Evolutionary conservation across 2,329 filamentous ascomycete genomes (phyloP).

Genomic region (Botryotinia narcissicola): DNA sequence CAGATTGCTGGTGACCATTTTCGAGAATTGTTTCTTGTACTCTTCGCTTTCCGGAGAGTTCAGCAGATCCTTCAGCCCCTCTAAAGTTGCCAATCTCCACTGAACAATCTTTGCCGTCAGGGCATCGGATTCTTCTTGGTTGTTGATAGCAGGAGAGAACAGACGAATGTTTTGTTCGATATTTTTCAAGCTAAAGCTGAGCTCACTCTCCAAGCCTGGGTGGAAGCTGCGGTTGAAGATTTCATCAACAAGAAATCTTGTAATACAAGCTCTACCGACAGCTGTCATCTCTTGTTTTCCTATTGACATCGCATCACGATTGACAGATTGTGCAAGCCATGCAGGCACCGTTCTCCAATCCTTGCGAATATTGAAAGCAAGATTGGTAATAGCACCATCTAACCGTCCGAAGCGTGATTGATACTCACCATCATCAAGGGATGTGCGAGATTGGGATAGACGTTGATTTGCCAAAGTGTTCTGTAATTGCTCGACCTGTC

Average conservation of each 20-base stretch:
- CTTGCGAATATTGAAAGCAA: constrained; percentile 94
- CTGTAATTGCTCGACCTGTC: constrained; percentile 87
- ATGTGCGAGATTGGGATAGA: constrained; percentile 88
- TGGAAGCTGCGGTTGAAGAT: constrained; percentile 93
- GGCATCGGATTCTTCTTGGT: constrained; percentile 85
- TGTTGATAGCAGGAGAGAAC: constrained; percentile 69
- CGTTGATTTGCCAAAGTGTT: constrained; percentile 97
- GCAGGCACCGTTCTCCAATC: constrained; percentile 80
- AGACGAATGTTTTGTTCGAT: constrained; percentile 86
- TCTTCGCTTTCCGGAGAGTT: constrained; percentile 62
- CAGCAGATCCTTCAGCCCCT: constrained; percentile 76
- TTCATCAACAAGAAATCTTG: constrained; percentile 85
- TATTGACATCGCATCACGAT: constrained; percentile 77
- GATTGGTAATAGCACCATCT: constrained; percentile 89
- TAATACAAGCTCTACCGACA: constrained; percentile 83
- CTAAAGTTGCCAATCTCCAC: constrained; percentile 90
- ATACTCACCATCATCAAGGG: constrained; percentile 94
- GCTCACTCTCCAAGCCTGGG: constrained; percentile 71
- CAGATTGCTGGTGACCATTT: constrained; percentile 65
- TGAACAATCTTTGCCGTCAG: constrained; percentile 82
- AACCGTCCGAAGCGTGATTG: constrained; percentile 82
- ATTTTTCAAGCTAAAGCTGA: constrained; percentile 77
- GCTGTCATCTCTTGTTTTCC: constrained; percentile 98
- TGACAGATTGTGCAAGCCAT: constrained; percentile 79
- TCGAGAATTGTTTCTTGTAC: constrained; percentile 66